Evolutionary conservation across 2,329 filamentous ascomycete genomes (phyloP).

Genomic region (Metarhizium robertsii): DNA sequence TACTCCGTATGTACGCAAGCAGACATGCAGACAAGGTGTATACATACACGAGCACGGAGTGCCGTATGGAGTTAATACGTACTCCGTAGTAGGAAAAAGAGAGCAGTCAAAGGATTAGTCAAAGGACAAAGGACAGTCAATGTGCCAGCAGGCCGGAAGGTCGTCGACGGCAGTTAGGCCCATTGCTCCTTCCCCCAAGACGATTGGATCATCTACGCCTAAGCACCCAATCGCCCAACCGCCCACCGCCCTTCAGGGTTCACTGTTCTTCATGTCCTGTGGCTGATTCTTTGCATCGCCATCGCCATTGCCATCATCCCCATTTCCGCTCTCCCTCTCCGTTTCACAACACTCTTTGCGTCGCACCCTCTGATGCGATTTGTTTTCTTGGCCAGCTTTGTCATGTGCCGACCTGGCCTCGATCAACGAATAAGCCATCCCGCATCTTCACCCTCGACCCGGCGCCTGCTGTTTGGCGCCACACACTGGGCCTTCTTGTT

Average conservation of each 20-base stretch:
- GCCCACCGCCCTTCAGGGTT: neutral
- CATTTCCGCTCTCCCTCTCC: neutral
- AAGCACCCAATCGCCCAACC: neutral
- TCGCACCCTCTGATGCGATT: neutral
- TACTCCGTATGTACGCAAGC: neutral
- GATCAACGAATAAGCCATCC: neutral
- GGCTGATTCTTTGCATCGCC: neutral
- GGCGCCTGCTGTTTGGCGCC: neutral
- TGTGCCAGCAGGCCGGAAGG: too few relatives aligned
- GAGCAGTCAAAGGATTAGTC: too few relatives aligned
- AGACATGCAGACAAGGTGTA: neutral
- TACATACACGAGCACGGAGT: too few relatives aligned
- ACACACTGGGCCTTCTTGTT: neutral
- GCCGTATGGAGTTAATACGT: too few relatives aligned
- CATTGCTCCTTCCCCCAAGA: neutral
- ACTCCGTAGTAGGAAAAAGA: too few relatives aligned
- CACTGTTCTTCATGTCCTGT: neutral
- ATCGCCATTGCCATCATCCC: neutral
- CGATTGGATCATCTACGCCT: neutral
- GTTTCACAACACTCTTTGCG: neutral
- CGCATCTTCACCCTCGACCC: neutral
- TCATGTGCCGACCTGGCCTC: neutral
- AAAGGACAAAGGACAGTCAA: too few relatives aligned
- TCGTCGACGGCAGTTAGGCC: neutral
- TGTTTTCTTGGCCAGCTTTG: neutral